Evolutionary conservation across 192 early-diverging fungal species (phyloP).

Genomic region (Gigaspora rosea): DNA sequence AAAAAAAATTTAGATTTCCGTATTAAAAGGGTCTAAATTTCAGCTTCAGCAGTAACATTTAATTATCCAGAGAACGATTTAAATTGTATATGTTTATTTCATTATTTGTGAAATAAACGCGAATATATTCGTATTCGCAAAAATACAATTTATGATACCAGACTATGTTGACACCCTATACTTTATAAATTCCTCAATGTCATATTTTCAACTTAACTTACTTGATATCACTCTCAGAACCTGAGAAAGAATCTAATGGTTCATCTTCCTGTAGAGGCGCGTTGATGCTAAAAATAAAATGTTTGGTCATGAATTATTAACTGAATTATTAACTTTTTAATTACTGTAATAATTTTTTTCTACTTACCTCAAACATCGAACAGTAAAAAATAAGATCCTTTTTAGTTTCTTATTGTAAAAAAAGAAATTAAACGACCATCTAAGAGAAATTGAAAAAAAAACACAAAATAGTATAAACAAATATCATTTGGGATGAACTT

Average conservation of each 20-base stretch:
- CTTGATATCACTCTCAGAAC: constrained; percentile 29
- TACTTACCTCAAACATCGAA: constrained; percentile 82
- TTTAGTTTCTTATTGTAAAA: constrained; percentile 92
- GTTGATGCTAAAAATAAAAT: constrained; percentile 45
- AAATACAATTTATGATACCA: no score
- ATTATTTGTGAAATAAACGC: no score
- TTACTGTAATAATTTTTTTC: background rate
- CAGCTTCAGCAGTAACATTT: no score
- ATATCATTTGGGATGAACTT: constrained; percentile 13
- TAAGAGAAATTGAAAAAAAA: constrained; percentile 34
- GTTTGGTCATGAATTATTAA: background rate
- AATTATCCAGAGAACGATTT: no score
- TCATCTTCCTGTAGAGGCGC: constrained; percentile 62
- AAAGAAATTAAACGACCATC: constrained; percentile 98
- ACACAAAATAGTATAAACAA: constrained; percentile 4
- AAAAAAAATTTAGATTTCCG: no score
- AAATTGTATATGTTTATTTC: no score
- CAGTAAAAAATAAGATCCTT: constrained; percentile 91
- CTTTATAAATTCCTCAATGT: no score
- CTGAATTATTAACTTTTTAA: no score
- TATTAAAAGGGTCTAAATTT: no score
- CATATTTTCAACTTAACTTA: background rate
- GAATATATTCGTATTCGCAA: no score
- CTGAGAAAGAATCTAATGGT: constrained; percentile 33
- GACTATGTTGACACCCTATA: no score